phyloP scores from a whole-genome alignment of 2,329 filamentous ascomycete species.

The Pseudogymnoascus verrucosus region DNA sequence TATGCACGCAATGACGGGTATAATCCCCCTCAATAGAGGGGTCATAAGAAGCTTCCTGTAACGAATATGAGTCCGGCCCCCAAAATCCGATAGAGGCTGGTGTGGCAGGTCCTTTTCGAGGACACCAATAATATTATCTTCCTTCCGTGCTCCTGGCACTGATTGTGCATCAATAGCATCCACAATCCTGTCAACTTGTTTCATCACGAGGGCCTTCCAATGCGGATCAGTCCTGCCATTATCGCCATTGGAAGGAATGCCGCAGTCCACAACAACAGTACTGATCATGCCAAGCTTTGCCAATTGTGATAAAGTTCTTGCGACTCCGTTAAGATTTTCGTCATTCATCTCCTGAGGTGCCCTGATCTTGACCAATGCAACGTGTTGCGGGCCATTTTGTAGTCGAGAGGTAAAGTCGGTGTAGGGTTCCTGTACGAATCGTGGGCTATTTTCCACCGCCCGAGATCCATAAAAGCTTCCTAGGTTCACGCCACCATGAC shows the following conservation, averaged over 20 bases:
- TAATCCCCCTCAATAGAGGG: constrained; percentile 58
- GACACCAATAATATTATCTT: constrained; percentile 44
- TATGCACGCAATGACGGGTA: constrained; percentile 60
- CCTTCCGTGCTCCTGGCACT: constrained; percentile 57
- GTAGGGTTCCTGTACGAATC: constrained; percentile 46
- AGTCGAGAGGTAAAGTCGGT: constrained; percentile 26
- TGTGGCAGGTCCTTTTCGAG: constrained; percentile 13
- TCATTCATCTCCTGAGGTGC: constrained; percentile 64
- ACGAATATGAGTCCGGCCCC: constrained; percentile 29
- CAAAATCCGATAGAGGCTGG: background rate
- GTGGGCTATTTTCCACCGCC: constrained; percentile 50
- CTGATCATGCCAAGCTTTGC: constrained; percentile 73
- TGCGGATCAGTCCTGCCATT: constrained; percentile 15
- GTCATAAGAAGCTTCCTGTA: constrained; percentile 51
- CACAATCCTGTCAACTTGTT: constrained; percentile 67
- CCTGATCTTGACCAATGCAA: constrained; percentile 80
- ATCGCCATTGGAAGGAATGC: constrained; percentile 32
- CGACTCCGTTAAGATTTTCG: constrained; percentile 63
- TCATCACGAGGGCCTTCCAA: constrained; percentile 40
- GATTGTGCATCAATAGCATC: constrained; percentile 64
- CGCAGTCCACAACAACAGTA: constrained; percentile 73
- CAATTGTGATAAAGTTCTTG: constrained; percentile 76
- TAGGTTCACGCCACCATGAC: constrained; percentile 46
- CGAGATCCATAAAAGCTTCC: constrained; percentile 51
- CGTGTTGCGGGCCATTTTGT: constrained; percentile 45